phyloP scores from a whole-genome alignment of 2,329 filamentous ascomycete genomes.

The Neonectria coccinea region DNA sequence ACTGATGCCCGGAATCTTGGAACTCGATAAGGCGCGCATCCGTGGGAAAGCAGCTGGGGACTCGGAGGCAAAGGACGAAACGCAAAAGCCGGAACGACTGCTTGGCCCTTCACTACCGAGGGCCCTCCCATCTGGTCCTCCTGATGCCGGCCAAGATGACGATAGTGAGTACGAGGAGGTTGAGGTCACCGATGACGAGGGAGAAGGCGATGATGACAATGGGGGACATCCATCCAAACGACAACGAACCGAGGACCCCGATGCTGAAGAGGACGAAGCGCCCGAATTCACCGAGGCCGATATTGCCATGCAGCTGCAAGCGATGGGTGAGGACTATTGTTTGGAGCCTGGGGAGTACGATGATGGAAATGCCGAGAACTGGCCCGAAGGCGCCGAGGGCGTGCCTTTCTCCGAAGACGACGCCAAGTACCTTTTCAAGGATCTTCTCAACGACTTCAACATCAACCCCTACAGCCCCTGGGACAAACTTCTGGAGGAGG shows the following conservation, averaged over 20 bases:
- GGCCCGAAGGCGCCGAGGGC: constrained; percentile 79
- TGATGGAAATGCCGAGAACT: constrained; percentile 69
- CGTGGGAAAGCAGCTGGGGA: constrained; percentile 63
- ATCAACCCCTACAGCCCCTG: constrained; percentile 92
- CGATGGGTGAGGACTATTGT: constrained; percentile 88
- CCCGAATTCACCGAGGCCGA: constrained; percentile 94
- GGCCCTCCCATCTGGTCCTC: constrained; percentile 2
- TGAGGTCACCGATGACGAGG: constrained; percentile 67
- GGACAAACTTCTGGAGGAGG: constrained; percentile 89
- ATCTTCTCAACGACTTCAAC: constrained; percentile 83
- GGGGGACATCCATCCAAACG: constrained; percentile 69
- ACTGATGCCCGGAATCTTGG: constrained; percentile 80
- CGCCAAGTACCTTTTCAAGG: constrained; percentile 81
- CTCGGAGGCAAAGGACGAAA: constrained; percentile 25
- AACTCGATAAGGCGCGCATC: constrained; percentile 79
- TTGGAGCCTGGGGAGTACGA: constrained; percentile 83
- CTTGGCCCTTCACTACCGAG: neutral
- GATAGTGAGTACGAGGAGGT: constrained; percentile 83
- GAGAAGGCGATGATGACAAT: constrained; percentile 47
- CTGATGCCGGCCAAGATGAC: constrained; percentile 45
- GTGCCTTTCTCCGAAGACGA: constrained; percentile 80
- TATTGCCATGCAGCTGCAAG: constrained; percentile 89
- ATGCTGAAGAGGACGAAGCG: constrained; percentile 60
- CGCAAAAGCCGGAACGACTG: constrained; percentile 19
- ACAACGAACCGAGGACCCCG: constrained; percentile 71